phyloP scores from a whole-genome alignment of 768 basidiomycete genomes.

The Suillus clintonianus region DNA sequence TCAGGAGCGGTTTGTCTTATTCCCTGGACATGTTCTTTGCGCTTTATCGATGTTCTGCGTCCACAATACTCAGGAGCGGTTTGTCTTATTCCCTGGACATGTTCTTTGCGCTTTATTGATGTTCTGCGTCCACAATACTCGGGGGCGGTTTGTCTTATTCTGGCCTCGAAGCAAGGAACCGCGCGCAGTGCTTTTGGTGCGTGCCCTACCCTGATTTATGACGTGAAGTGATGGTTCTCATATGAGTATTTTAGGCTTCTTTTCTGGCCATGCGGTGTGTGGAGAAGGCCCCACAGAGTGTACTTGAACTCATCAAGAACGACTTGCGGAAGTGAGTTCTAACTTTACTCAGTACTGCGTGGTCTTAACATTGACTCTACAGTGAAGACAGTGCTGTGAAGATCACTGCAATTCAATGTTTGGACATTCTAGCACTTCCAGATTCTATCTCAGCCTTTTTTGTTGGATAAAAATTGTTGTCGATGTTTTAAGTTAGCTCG shows the following conservation, averaged over 20 bases:
- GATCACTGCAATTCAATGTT: slow-evolving; percentile 52
- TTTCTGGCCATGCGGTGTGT: slow-evolving; percentile 75
- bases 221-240: not conserved
- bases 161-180: no score
- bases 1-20: no score
- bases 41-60: no score
- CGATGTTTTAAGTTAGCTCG: slow-evolving; percentile 70
- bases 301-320: slow-evolving; percentile 50
- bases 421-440: slow-evolving; percentile 67
- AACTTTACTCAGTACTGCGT: not conserved
- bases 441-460: slow-evolving; percentile 59
- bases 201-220: slow-evolving; percentile 18
- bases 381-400: slow-evolving; percentile 31
- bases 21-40: no score
- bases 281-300: slow-evolving; percentile 56
- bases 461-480: slow-evolving; percentile 61
- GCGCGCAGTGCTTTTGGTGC: slow-evolving; percentile 49
- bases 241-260: slow-evolving; percentile 43
- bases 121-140: no score
- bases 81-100: no score
- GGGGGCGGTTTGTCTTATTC: no score
- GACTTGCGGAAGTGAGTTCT: slow-evolving; percentile 55
- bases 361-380: not conserved
- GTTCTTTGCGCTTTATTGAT: no score
- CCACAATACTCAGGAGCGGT: no score